Base-by-base conservation (phyloP, 2,329 filamentous ascomycete species). In the Septoria petroselini region DNA sequence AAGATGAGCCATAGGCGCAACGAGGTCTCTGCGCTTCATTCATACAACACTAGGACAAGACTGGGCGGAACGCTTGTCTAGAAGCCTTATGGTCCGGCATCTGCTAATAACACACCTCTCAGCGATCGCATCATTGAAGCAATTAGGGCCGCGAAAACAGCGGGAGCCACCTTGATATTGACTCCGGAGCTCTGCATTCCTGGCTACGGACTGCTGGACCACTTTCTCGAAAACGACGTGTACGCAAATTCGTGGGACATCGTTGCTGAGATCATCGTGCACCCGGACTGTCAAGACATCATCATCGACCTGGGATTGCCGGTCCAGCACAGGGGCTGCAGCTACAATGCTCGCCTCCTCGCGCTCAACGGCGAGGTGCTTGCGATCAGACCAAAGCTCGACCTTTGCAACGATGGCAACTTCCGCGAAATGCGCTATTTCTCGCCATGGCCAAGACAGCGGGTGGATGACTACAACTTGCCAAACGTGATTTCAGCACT, bases 331-430 rank as follows among this genome's bases (percentile, higher is more conserved):
- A 70, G 79, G 34, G 81, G 82, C 60, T 73, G 79, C 44, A 73
- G 78, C 47, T 87, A 82, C 70, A 88, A 86, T 65, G 81, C 80
- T 58, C 74, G 85, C 18, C 73, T 85, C n/a, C 77, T 87, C 54
- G 73, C 74, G 53, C 74, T 82, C 42, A 79, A 90, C 58, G 77
- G 80, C 42, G 81, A 83, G 68, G 83, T 91, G 15, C 69, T 90
- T 14, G 73, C 85, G 51, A 84, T 93, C 50, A 75, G 86, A 8
- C 85, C 85, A 0, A 90, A 89, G 68, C 74, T 87, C 55, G 83
- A 75, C 60, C 76, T 90, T 4, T 84, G 84, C 40, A 84, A 86
- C 53, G 83, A 88, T 65, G 85, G 85, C 1, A 86, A 75, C 59
- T 74, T 70, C 45, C 65, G 72, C 4, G 73, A 75, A 57, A 69